Conservation (phyloP, 2,329 filamentous ascomycete species). For the Colletotrichum neosansevieriae region DNA sequence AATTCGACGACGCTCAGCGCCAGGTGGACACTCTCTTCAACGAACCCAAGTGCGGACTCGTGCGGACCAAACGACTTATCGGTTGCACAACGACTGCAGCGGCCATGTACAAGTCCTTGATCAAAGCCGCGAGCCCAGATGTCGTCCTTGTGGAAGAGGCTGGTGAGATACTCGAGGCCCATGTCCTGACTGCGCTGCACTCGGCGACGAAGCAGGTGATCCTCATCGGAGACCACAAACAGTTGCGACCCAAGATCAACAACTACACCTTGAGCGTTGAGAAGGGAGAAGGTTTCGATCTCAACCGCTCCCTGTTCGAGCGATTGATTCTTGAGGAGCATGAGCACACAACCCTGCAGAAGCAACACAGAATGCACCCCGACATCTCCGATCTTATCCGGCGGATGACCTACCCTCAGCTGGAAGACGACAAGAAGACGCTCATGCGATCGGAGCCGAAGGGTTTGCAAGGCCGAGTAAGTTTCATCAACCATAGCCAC, state of each 20-base stretch:
- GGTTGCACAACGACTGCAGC: slow-evolving; percentile 79
- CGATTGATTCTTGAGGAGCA: slow-evolving; percentile 69
- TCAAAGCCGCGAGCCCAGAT: slow-evolving; percentile 67
- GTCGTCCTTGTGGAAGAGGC: slow-evolving; percentile 79
- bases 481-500: slow-evolving; percentile 74
- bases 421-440: slow-evolving; percentile 68
- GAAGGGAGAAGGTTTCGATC: slow-evolving; percentile 72
- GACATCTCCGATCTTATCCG: slow-evolving; percentile 73
- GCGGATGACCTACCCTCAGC: slow-evolving; percentile 70
- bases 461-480: slow-evolving; percentile 70
- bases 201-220: slow-evolving; percentile 71
- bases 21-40: slow-evolving; percentile 58
- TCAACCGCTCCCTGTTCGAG: slow-evolving; percentile 78
- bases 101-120: slow-evolving; percentile 68
- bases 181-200: slow-evolving; percentile 71
- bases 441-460: slow-evolving; percentile 57
- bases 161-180: slow-evolving; percentile 78
- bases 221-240: slow-evolving; percentile 80
- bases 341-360: slow-evolving; percentile 64
- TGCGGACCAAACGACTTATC: slow-evolving; percentile 71
- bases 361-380: slow-evolving; percentile 77
- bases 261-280: slow-evolving; percentile 73
- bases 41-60: slow-evolving; percentile 55
- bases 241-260: slow-evolving; percentile 75
- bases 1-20: slow-evolving; percentile 57